phyloP scores from a whole-genome alignment of 2,329 filamentous ascomycete genomes.

The Alternaria atra region DNA sequence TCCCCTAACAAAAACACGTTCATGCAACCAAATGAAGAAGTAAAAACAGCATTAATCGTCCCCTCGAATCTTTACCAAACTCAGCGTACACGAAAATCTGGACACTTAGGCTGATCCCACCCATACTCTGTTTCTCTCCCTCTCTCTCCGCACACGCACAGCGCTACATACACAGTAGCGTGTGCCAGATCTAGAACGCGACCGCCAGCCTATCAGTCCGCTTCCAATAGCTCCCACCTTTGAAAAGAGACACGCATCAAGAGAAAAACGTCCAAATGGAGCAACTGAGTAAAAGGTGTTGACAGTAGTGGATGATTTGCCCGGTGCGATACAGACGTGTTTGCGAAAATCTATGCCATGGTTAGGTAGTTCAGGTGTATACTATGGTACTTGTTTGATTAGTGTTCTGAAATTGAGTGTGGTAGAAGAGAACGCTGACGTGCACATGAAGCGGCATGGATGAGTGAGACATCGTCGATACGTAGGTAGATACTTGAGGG shows the following conservation, averaged over 20 bases:
- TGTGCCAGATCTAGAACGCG: background rate
- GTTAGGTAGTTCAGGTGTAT: background rate
- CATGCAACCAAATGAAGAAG: too few relatives aligned
- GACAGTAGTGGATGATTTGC: conserved; percentile 5
- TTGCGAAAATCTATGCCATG: background rate
- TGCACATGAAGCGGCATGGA: background rate
- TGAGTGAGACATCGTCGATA: background rate
- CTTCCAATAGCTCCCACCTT: background rate
- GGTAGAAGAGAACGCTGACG: background rate
- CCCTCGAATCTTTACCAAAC: background rate
- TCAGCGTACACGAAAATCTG: background rate
- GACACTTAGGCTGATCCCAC: background rate
- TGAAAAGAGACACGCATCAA: background rate
- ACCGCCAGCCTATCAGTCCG: background rate
- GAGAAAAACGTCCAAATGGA: background rate
- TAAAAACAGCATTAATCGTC: too few relatives aligned
- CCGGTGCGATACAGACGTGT: conserved; percentile 4
- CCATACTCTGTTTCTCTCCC: background rate
- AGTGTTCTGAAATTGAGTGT: background rate
- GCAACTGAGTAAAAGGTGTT: conserved; percentile 3
- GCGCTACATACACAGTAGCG: background rate
- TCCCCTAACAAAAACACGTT: too few relatives aligned
- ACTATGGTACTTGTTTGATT: background rate
- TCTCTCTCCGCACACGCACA: background rate
- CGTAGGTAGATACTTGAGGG: background rate